A percentile compares a stretch with the other conserved stretches of the same genome.
phyloP scores from a whole-genome alignment of 2,329 filamentous ascomycete species.

The Aspergillus caelatus region DNA sequence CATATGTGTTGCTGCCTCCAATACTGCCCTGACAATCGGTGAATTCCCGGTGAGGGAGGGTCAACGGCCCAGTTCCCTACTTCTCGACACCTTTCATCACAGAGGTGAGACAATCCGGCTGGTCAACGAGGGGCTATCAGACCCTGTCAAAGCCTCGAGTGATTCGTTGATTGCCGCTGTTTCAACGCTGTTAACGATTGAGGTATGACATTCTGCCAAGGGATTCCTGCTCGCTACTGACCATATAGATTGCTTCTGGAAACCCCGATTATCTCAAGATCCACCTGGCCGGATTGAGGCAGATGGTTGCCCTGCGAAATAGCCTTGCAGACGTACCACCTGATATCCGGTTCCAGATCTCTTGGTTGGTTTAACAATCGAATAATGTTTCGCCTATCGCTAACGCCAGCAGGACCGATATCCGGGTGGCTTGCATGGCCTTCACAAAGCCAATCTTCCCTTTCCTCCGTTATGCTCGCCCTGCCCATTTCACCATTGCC shows the following conservation, averaged over 20 bases:
- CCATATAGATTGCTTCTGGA: conserved; percentile 39
- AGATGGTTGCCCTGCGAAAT: conserved; percentile 42
- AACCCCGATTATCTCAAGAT: conserved; percentile 44
- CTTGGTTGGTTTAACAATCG: conserved; percentile 34
- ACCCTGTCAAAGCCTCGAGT: conserved; percentile 41
- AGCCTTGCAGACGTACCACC: conserved; percentile 41
- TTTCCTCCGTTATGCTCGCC: conserved; percentile 40
- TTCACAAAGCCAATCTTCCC: conserved; percentile 42
- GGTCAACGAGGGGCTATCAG: conserved; percentile 42
- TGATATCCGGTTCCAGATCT: conserved; percentile 43
- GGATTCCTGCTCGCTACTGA: conserved; percentile 11
- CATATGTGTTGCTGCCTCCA: conserved; percentile 43
- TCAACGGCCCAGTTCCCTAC: conserved; percentile 31
- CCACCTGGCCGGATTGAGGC: conserved; percentile 41
- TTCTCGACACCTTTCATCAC: conserved; percentile 42
- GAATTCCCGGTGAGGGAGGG: conserved; percentile 39
- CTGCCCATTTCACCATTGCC: conserved; percentile 30
- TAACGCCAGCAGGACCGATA: conserved; percentile 38
- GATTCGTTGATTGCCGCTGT: conserved; percentile 44
- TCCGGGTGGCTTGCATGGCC: conserved; percentile 43
- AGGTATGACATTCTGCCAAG: conserved; percentile 28
- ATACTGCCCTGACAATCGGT: conserved; percentile 36
- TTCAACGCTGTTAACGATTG: conserved; percentile 42
- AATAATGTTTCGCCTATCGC: background rate
- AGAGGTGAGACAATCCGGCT: conserved; percentile 43